Conservation (phyloP, 208 protist species). For the Plasmodiophora brassicae region DNA sequence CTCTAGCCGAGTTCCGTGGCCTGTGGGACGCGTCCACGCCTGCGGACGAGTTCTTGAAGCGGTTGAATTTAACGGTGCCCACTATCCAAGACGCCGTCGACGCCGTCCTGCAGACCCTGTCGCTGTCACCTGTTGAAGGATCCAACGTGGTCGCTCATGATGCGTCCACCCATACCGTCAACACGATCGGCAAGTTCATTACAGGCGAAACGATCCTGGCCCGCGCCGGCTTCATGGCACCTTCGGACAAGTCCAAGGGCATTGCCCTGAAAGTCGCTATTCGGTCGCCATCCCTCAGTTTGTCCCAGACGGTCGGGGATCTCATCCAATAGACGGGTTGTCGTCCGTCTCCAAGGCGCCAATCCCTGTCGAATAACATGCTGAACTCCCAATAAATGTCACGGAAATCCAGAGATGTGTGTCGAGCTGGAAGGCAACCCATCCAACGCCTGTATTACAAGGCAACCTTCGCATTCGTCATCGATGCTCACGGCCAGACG, state of each 20-base stretch:
- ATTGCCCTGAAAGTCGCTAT: background rate
- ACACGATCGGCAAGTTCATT: constrained; percentile 10
- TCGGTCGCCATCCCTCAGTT: background rate
- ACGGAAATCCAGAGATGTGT: too few species aligned
- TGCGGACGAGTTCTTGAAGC: background rate
- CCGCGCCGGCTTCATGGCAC: background rate
- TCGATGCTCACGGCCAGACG: background rate
- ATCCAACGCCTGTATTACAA: too few species aligned
- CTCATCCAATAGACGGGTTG: too few species aligned
- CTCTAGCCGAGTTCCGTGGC: background rate
- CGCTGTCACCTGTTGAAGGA: background rate
- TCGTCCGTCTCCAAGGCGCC: too few species aligned
- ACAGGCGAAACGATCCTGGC: background rate
- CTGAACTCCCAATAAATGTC: too few species aligned
- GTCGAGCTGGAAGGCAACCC: too few species aligned
- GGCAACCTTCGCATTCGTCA: too few species aligned
- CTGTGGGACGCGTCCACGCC: background rate
- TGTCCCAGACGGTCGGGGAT: background rate
- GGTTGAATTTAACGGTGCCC: background rate
- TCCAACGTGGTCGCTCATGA: background rate
- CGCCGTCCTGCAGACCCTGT: background rate
- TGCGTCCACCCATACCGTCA: background rate
- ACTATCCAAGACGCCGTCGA: constrained; percentile 30
- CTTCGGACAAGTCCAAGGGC: background rate
- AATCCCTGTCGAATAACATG: too few species aligned